phyloP scores from a whole-genome alignment of 805 yeast genomes.

The Suhomyces faveliae region DNA sequence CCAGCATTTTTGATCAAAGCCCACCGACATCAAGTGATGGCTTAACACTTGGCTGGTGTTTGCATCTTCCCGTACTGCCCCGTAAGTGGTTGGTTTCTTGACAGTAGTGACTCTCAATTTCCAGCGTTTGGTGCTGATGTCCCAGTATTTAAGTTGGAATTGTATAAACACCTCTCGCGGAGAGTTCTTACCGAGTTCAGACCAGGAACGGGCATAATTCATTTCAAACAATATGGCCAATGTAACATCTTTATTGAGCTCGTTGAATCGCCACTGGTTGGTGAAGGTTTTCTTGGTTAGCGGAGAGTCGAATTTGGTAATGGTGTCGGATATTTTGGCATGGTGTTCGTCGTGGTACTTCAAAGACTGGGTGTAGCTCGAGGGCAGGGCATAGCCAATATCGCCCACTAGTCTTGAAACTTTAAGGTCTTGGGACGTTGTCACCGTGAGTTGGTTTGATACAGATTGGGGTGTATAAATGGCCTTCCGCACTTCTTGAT shows the following conservation, averaged over 20 bases:
- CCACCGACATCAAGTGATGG: conserved; percentile 23
- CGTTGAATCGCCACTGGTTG: conserved; percentile 35
- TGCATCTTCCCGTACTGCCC: conserved; percentile 11
- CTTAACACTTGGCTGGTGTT: conserved; percentile 23
- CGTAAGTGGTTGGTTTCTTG: conserved; percentile 26
- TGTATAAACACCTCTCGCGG: conserved; percentile 30
- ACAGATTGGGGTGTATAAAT: not conserved
- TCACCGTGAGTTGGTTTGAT: conserved; percentile 23
- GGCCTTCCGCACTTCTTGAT: conserved; percentile 2
- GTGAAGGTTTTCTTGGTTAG: conserved; percentile 34
- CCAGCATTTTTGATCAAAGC: conserved; percentile 36
- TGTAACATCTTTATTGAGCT: conserved; percentile 20
- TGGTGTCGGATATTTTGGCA: conserved; percentile 33
- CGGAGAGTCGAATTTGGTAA: conserved; percentile 31
- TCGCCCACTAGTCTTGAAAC: conserved; percentile 31
- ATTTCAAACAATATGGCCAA: conserved; percentile 34
- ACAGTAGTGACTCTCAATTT: conserved; percentile 33
- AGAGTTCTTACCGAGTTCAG: conserved; percentile 14
- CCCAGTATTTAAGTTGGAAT: conserved; percentile 32
- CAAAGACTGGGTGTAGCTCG: conserved; percentile 25
- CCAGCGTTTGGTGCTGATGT: conserved; percentile 16
- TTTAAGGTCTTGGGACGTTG: conserved; percentile 33
- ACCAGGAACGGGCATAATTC: conserved; percentile 25
- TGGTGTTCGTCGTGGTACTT: conserved; percentile 20
- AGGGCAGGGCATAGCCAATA: conserved; percentile 31